phyloP scores from a whole-genome alignment of 78 protist genomes.

The Reticulomyxa filosa region DNA sequence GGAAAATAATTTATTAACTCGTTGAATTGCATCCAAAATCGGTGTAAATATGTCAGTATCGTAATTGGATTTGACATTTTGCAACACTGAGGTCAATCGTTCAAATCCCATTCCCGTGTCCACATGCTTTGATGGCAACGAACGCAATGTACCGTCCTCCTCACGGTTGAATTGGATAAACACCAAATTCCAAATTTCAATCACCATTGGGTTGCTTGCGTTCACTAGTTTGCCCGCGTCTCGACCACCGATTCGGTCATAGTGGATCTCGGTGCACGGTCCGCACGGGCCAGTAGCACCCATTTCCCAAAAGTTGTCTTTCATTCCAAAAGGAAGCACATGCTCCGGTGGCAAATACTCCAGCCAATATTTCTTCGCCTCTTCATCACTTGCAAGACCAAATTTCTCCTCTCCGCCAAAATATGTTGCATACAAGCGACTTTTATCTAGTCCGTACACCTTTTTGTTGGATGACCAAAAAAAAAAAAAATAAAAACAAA shows the following conservation, averaged over 20 bases:
- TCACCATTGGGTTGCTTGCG: slow-evolving; percentile 75
- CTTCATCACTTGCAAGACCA: slow-evolving; percentile 54
- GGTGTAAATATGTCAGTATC: slow-evolving; percentile 85
- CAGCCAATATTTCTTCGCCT: slow-evolving; percentile 72
- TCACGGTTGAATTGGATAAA: slow-evolving; percentile 73
- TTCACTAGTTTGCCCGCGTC: slow-evolving; percentile 35
- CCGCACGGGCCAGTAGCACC: slow-evolving; percentile 76
- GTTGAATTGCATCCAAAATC: slow-evolving; percentile 56
- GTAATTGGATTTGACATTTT: slow-evolving; percentile 73
- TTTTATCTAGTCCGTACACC: slow-evolving; percentile 47
- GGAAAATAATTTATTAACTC: background rate
- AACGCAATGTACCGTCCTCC: slow-evolving; percentile 19
- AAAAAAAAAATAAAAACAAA: too few relatives aligned
- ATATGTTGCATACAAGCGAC: slow-evolving; percentile 80
- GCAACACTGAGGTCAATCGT: slow-evolving; percentile 67
- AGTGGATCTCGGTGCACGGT: slow-evolving; percentile 94
- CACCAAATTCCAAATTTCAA: slow-evolving; percentile 94
- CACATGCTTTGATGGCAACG: slow-evolving; percentile 68
- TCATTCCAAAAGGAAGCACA: slow-evolving; percentile 61
- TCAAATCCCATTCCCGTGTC: slow-evolving; percentile 95
- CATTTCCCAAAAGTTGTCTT: slow-evolving; percentile 36
- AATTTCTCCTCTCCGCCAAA: slow-evolving; percentile 49
- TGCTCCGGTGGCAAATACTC: slow-evolving; percentile 52
- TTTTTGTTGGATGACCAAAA: too few relatives aligned
- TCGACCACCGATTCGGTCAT: slow-evolving; percentile 63